Conservation (phyloP, 306 rosid genomes). For the Quercus cerris region DNA sequence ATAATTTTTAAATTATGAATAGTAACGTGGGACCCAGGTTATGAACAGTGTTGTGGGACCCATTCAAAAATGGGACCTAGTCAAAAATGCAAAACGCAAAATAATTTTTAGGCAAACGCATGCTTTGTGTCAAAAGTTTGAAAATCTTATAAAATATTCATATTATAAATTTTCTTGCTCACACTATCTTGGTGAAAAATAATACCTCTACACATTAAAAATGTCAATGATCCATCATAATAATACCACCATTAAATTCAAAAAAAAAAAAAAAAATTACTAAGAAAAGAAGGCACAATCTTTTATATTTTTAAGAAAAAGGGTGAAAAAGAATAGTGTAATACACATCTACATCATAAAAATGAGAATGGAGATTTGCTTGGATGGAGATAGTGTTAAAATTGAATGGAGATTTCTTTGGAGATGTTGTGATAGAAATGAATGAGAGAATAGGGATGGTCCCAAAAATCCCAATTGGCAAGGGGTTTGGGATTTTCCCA, state of each 20-base stretch:
- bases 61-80: no score
- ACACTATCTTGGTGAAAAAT: no score
- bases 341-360: conserved; percentile 25
- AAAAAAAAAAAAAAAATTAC: no score
- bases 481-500: conserved; percentile 22
- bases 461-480: conserved; percentile 5
- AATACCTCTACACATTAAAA: no score
- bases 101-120: no score
- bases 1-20: no score
- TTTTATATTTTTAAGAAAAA: background rate
- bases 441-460: conserved; percentile 18
- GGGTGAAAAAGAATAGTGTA: background rate
- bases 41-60: no score
- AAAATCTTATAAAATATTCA: no score
- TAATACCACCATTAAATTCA: background rate
- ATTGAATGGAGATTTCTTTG: conserved; percentile 17
- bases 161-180: no score
- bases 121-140: no score
- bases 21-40: no score
- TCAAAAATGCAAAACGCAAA: no score
- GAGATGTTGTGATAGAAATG: background rate
- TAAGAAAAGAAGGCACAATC: background rate
- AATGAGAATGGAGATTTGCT: background rate
- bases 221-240: background rate
- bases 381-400: conserved; percentile 23